phyloP scores from a whole-genome alignment of 768 basidiomycete species.

The Leucosporidium creatinivorum region DNA sequence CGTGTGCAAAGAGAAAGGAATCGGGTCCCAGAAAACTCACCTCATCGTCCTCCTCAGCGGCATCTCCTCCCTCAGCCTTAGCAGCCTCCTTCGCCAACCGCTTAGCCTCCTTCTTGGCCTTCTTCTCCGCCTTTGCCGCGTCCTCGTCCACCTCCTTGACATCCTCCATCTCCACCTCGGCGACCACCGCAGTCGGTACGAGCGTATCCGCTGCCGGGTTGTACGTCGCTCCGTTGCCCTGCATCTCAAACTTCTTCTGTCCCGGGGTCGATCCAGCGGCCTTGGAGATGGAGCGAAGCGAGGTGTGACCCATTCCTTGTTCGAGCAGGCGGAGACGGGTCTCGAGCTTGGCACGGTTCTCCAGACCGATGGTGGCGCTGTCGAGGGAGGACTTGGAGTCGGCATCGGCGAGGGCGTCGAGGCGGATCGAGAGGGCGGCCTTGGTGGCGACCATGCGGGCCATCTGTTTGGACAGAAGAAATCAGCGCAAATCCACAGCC shows the following conservation, averaged over 20 bases:
- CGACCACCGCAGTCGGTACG: conserved; percentile 63
- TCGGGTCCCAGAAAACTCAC: no score
- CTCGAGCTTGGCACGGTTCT: conserved; percentile 91
- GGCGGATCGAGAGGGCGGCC: conserved; percentile 91
- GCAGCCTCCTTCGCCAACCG: conserved; percentile 4
- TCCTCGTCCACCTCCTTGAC: conserved; percentile 7
- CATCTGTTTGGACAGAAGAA: conserved; percentile 62
- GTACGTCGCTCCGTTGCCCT: conserved; percentile 65
- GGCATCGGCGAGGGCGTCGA: conserved; percentile 87
- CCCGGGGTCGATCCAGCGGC: conserved; percentile 56
- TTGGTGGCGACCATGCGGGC: conserved; percentile 99
- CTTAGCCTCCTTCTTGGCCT: conserved; percentile 33
- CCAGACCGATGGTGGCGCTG: conserved; percentile 81
- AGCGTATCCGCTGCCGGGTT: conserved; percentile 77
- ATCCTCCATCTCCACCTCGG: neutral
- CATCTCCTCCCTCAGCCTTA: conserved; percentile 14
- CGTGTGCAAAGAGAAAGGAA: no score
- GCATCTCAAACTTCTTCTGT: conserved; percentile 74
- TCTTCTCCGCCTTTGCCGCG: conserved; percentile 27
- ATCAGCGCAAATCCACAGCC: no score
- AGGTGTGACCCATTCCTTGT: conserved; percentile 65
- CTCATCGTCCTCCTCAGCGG: conserved; percentile 1
- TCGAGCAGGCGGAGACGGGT: conserved; percentile 84
- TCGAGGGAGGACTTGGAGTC: conserved; percentile 69
- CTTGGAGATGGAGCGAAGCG: conserved; percentile 48